Conservation (phyloP, 2,329 filamentous ascomycete species). For the Claviceps purpurea region DNA sequence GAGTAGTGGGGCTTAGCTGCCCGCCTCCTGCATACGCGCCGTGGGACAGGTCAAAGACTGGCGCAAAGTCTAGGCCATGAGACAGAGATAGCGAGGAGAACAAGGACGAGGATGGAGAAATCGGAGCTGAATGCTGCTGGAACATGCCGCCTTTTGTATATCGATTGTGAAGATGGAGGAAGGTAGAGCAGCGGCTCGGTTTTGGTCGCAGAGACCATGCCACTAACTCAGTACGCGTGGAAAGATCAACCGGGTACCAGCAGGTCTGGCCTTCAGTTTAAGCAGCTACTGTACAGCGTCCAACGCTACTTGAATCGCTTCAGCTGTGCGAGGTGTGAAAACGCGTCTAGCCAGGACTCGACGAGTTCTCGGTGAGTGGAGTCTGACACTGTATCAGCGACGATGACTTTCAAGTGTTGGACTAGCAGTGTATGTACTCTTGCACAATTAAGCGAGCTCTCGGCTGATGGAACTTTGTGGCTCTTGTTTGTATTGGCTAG, state of each 20-base stretch:
- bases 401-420: neutral
- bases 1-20: conserved; percentile 6
- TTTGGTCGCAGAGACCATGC: conserved; percentile 1
- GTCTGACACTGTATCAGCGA: neutral
- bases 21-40: conserved; percentile 4
- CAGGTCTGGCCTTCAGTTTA: neutral
- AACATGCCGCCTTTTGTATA: conserved; percentile 31
- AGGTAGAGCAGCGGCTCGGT: neutral
- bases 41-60: conserved; percentile 10
- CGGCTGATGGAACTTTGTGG: conserved; percentile 4
- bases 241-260: conserved; percentile 3
- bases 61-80: conserved; percentile 24
- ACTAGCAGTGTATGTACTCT: neutral
- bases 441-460: conserved; percentile 8
- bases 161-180: neutral
- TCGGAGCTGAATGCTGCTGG: conserved; percentile 39
- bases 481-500: neutral
- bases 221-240: neutral
- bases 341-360: neutral
- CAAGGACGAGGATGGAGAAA: conserved; percentile 27
- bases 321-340: conserved; percentile 2
- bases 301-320: neutral
- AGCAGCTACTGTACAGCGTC: neutral
- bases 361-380: conserved; percentile 1
- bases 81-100: conserved; percentile 15